These are phyloP conservation scores for Phaeosphaeriaceae sp. DNA, from an alignment of 2,329 filamentous ascomycete genomes.

Conservation along the genomic window DNA sequence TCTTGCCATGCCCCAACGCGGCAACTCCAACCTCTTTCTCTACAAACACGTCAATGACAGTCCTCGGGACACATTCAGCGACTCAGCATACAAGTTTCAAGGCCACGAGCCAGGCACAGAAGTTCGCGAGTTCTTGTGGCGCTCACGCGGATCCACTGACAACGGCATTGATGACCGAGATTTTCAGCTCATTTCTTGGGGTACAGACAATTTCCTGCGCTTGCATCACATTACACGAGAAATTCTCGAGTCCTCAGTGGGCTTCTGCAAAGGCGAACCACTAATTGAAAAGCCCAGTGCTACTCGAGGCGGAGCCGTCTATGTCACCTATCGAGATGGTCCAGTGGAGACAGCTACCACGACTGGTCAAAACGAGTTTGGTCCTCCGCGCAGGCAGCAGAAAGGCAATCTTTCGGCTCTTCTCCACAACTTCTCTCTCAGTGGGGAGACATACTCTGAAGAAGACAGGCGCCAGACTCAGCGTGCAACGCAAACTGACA, in stretches of 20 bases:
- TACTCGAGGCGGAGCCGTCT: conserved; percentile 83
- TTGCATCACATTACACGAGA: conserved; percentile 76
- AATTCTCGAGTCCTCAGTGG: conserved; percentile 70
- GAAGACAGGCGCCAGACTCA: conserved; percentile 15
- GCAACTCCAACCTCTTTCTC: conserved; percentile 83
- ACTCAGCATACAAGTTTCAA: conserved; percentile 57
- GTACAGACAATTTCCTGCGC: conserved; percentile 81
- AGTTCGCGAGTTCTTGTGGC: conserved; percentile 92
- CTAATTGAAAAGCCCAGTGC: conserved; percentile 72
- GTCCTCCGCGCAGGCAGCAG: conserved; percentile 24
- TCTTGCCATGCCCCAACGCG: conserved; percentile 90
- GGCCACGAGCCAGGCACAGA: conserved; percentile 63
- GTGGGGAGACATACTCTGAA: conserved; percentile 17
- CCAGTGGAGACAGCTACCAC: conserved; percentile 27
- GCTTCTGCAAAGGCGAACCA: conserved; percentile 73
- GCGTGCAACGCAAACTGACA: conserved; percentile 9
- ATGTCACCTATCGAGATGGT: conserved; percentile 80
- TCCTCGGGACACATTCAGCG: conserved; percentile 27
- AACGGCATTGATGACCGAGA: conserved; percentile 82
- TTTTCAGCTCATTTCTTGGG: conserved; percentile 94
- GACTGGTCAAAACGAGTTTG: conserved; percentile 24
- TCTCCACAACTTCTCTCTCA: conserved; percentile 30
- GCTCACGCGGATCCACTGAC: conserved; percentile 71
- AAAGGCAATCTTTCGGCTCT: conserved; percentile 38
- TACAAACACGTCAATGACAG: conserved; percentile 71